Evolutionary conservation across 805 yeast genomes (phyloP), one percentile per base, ranked within the genome.

Genomic region (Lachancea sp.): DNA sequence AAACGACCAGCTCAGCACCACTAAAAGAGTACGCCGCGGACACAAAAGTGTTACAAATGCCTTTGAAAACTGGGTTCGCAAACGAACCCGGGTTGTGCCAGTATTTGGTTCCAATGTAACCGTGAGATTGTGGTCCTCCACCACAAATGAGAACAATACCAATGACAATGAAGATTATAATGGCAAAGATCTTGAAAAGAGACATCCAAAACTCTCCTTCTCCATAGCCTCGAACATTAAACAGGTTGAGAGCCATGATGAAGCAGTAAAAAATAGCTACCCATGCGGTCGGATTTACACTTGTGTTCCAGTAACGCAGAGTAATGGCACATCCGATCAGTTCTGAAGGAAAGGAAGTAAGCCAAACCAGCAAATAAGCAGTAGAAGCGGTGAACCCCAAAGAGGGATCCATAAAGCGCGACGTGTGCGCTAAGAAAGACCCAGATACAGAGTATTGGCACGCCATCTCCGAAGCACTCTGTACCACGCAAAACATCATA

Each of bases 21-120:
- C 82, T 76, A 57, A 78, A 83, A 5, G 86, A 73, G 55, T 81
- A 83, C 0, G 88, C 85, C n/a, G 88, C 85, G 27, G 81, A 76
- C 43, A 80, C 79, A 49, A 82, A 78, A 11, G 77, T 82, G 3
- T 79, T 67, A 51, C 77, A 73, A 22, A 82, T 77, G 47, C 85
- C 85, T 65, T 81, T 81, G 59, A 80, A 22, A 32, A 33, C 12
- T 6, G 12, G 18, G 13, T 29, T 11, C 5, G 31, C 31, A 54
- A 77, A 75, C 1, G 79, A 71, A 41, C 84, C 84, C 6, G 80
- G 79, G 38, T 67, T 55, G 36, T 63, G 63, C 78, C 78, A 75
- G 51, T 73, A 72, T 38, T 54, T 56, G 18, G 67, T 68, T 25
- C 75, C 71, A 22, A 72, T 65, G 32, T 66, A 64, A 3, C 62